phyloP scores from a whole-genome alignment of 768 basidiomycete genomes.

The Suillus decipiens region DNA sequence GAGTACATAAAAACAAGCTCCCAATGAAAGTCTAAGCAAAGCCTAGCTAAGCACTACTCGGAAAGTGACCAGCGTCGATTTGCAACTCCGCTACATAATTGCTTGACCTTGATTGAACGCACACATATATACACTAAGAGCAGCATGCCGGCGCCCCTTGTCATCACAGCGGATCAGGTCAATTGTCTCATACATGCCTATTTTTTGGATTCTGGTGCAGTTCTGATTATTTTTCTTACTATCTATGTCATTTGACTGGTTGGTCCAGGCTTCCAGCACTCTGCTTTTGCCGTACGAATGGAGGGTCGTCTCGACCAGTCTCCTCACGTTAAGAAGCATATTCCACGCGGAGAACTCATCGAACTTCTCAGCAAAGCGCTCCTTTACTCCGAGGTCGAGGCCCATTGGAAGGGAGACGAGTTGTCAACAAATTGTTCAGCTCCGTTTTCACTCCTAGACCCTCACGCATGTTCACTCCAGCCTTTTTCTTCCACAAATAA shows the following conservation, averaged over 20 bases:
- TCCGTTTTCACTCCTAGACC: conserved; percentile 73
- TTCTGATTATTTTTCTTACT: background rate
- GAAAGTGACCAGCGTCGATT: background rate
- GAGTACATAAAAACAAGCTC: background rate
- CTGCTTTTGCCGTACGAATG: conserved; percentile 77
- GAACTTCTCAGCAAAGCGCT: conserved; percentile 81
- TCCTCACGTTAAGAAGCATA: conserved; percentile 66
- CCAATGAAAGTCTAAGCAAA: background rate
- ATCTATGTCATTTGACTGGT: conserved; percentile 14
- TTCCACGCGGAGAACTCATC: conserved; percentile 79
- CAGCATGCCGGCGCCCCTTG: conserved; percentile 47
- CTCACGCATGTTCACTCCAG: conserved; percentile 67
- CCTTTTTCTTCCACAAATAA: conserved; percentile 27
- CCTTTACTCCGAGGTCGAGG: conserved; percentile 80
- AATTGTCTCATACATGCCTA: conserved; percentile 87
- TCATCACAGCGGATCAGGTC: conserved; percentile 78
- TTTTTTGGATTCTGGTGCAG: conserved; percentile 75
- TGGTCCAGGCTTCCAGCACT: conserved; percentile 70
- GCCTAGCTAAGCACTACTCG: too few species aligned
- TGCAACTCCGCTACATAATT: conserved; percentile 4
- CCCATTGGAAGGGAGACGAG: conserved; percentile 71
- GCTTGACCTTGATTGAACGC: background rate
- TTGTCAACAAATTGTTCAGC: conserved; percentile 67
- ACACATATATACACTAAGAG: background rate
- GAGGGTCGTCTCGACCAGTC: conserved; percentile 74